These are phyloP conservation scores for Cryptococcus amylolentus DNA, from an alignment of 1,284 basidiomycete species.

Conservation along the genomic window DNA sequence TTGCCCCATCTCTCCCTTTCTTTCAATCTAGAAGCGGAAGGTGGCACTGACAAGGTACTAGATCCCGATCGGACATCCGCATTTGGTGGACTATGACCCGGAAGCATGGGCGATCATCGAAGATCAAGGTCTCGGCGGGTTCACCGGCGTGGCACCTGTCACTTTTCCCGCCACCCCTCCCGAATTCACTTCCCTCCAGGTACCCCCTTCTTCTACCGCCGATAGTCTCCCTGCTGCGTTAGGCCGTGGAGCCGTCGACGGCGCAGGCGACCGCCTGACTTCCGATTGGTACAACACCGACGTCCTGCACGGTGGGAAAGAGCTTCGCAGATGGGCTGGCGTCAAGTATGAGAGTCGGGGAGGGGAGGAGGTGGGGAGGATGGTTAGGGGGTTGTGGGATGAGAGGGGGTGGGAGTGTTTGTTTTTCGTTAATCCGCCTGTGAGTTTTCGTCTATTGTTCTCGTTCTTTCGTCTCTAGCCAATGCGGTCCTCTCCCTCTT, in stretches of 20 bases:
- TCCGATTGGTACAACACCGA: constrained; percentile 38
- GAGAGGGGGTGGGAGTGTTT: constrained; percentile 47
- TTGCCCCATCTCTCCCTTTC: not conserved
- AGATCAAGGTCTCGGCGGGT: constrained; percentile 40
- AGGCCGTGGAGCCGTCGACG: too few relatives aligned
- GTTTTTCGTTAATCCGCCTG: constrained; percentile 42
- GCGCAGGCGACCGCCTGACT: not conserved
- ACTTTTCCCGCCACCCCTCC: constrained; percentile 2
- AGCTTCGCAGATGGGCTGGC: constrained; percentile 34
- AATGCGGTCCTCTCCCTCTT: not conserved
- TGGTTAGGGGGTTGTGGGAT: constrained; percentile 46
- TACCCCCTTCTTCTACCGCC: not conserved
- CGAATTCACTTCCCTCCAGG: not conserved
- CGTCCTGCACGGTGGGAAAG: constrained; percentile 26
- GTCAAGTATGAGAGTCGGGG: constrained; percentile 30
- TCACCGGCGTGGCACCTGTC: constrained; percentile 38
- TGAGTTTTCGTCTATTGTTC: constrained; percentile 12
- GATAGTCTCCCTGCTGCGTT: not conserved
- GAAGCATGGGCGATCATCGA: constrained; percentile 39
- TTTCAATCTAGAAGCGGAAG: not conserved
- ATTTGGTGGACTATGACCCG: constrained; percentile 35
- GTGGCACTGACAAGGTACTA: constrained; percentile 4
- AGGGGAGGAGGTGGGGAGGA: constrained; percentile 41
- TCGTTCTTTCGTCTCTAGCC: not conserved
- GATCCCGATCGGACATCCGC: constrained; percentile 45